These are phyloP conservation scores for Metschnikowia drakensbergensis DNA, from an alignment of 805 yeast genomes.

Conservation along the genomic window DNA sequence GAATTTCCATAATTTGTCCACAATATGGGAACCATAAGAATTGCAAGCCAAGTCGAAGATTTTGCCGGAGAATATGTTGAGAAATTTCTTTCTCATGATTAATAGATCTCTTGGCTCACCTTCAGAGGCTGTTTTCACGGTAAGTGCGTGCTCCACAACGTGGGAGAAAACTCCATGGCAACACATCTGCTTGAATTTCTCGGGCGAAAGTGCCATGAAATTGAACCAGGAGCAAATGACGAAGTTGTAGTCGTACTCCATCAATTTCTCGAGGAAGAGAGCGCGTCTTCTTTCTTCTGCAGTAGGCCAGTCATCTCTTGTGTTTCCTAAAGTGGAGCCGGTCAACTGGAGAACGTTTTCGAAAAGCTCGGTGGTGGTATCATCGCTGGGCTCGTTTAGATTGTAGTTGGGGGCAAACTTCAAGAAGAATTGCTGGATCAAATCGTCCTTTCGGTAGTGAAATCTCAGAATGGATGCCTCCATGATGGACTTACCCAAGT, in stretches of 20 bases:
- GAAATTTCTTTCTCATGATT: constrained; percentile 60
- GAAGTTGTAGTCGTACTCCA: constrained; percentile 62
- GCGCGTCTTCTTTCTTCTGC: constrained; percentile 83
- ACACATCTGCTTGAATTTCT: constrained; percentile 68
- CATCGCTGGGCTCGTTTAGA: constrained; percentile 22
- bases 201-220: constrained; percentile 56
- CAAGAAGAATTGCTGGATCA: constrained; percentile 44
- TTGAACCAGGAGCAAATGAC: constrained; percentile 57
- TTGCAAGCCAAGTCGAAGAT: constrained; percentile 67
- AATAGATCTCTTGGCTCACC: constrained; percentile 41
- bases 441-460: constrained; percentile 56
- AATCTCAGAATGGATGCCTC: constrained; percentile 60
- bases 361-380: constrained; percentile 47
- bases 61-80: constrained; percentile 58
- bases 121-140: constrained; percentile 45
- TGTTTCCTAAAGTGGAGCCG: constrained; percentile 73
- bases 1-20: constrained; percentile 80
- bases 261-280: constrained; percentile 65
- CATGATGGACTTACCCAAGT: constrained; percentile 61
- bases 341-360: constrained; percentile 66
- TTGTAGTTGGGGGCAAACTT: constrained; percentile 42
- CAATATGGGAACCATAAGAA: constrained; percentile 87
- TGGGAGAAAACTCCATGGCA: constrained; percentile 89
- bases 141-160: constrained; percentile 62
- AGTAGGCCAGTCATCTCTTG: constrained; percentile 88